Evolutionary conservation across 495 filamentous ascomycete genomes (phyloP).

Genomic region (Beverwykella pulmonaria): DNA sequence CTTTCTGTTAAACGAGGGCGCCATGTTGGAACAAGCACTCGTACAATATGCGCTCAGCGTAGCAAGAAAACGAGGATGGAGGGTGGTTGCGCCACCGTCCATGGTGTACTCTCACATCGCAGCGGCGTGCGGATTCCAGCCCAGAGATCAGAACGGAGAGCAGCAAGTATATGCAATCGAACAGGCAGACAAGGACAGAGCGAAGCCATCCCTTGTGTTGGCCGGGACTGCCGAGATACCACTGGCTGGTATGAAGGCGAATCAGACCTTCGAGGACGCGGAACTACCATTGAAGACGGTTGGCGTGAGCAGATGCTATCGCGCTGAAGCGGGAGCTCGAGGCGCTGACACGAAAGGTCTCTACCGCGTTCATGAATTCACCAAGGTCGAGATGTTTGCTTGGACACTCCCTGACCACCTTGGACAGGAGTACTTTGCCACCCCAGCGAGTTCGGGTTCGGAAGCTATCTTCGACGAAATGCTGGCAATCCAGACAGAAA

Average conservation of each 20-base stretch:
- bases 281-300: constrained; percentile 77
- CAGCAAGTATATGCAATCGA: constrained; percentile 83
- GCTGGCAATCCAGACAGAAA: constrained; percentile 79
- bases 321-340: constrained; percentile 88
- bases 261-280: constrained; percentile 61
- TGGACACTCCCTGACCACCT: constrained; percentile 64
- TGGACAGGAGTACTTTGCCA: constrained; percentile 25
- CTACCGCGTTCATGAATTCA: constrained; percentile 99
- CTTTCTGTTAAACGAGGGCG: constrained; percentile 84
- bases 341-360: constrained; percentile 90
- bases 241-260: constrained; percentile 85
- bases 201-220: constrained; percentile 69
- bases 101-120: constrained; percentile 92
- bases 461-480: constrained; percentile 73
- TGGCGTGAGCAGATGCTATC: constrained; percentile 84
- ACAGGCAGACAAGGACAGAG: constrained; percentile 60
- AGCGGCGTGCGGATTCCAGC: constrained; percentile 88
- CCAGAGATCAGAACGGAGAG: constrained; percentile 85
- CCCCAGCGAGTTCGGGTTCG: constrained; percentile 18
- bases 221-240: constrained; percentile 94
- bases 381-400: constrained; percentile 95
- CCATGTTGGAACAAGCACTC: constrained; percentile 88
- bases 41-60: constrained; percentile 78
- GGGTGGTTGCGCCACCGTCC: constrained; percentile 76
- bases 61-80: constrained; percentile 72